A percentile compares a stretch with the other conserved stretches of the same genome.
phyloP scores from a whole-genome alignment of 345 rosid genomes.

The Rhizophora apiculata region DNA sequence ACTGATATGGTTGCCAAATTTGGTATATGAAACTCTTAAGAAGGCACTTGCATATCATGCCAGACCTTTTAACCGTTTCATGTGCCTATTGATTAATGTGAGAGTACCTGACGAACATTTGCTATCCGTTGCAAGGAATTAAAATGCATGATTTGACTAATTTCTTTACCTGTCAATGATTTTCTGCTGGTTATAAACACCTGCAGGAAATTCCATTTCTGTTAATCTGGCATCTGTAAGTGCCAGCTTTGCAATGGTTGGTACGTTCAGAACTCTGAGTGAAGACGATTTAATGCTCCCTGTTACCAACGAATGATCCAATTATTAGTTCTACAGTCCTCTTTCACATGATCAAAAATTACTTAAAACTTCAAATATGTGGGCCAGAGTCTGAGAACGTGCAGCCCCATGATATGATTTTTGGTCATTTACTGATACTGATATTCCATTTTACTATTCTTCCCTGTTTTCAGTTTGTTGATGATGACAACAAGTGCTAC shows the following conservation, averaged over 20 bases:
- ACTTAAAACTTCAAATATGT: too few relatives aligned
- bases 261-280: neutral
- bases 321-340: too few relatives aligned
- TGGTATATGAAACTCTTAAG: neutral
- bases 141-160: too few relatives aligned
- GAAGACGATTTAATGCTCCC: neutral
- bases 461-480: constrained; percentile 53
- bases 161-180: too few relatives aligned
- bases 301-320: neutral
- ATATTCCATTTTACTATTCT: constrained; percentile 2
- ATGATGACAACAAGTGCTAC: constrained; percentile 83
- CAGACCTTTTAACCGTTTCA: neutral
- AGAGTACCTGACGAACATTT: neutral
- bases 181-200: too few relatives aligned
- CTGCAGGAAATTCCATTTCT: neutral
- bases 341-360: too few relatives aligned
- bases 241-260: neutral
- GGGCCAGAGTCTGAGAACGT: neutral
- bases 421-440: neutral
- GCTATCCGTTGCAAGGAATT: neutral
- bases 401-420: neutral
- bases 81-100: constrained; percentile 1
- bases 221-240: neutral
- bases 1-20: neutral
- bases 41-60: neutral